These are phyloP conservation scores for Gossypium anomalum DNA, from an alignment of 345 rosid species.

Conservation along the genomic window DNA sequence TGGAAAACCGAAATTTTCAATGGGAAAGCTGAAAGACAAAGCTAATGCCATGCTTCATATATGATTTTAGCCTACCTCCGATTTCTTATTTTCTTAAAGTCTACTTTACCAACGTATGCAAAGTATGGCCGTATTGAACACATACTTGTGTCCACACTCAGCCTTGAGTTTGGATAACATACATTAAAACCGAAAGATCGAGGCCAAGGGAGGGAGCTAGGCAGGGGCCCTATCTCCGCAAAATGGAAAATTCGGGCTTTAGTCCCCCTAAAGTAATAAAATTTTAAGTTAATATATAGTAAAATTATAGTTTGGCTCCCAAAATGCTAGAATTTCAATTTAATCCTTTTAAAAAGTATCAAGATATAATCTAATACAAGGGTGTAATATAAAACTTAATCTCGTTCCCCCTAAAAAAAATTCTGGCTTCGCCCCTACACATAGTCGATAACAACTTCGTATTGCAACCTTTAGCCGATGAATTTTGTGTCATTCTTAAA, in stretches of 20 bases:
- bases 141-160: not conserved
- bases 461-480: not conserved
- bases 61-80: not conserved
- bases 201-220: too few species aligned
- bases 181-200: not conserved
- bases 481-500: not conserved
- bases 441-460: too few species aligned
- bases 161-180: not conserved
- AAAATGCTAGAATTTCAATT: too few species aligned
- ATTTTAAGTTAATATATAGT: not conserved
- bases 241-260: too few species aligned
- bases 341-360: too few species aligned
- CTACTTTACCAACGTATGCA: too few species aligned
- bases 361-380: too few species aligned
- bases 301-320: too few species aligned
- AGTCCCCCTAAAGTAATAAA: not conserved
- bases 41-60: not conserved
- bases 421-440: too few species aligned
- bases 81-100: not conserved
- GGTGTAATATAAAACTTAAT: too few species aligned
- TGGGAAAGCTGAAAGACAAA: not conserved
- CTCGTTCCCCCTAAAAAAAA: too few species aligned
- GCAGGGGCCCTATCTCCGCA: too few species aligned
- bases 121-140: not conserved
- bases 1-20: conserved; percentile 11